Conservation (phyloP, 2,329 filamentous ascomycete genomes). For the Whalleya microplaca region DNA sequence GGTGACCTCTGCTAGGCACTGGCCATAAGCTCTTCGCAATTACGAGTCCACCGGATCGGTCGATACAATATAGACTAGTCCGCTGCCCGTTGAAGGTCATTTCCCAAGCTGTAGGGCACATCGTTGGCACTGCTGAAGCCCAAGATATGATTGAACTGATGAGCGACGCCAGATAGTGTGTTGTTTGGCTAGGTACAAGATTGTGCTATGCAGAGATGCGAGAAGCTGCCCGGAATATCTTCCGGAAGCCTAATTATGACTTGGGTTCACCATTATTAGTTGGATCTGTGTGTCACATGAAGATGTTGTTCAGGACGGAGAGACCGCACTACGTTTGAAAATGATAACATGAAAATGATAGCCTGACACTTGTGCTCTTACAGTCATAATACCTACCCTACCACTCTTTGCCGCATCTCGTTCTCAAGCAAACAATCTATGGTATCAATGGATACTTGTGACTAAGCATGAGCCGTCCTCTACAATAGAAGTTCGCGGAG, state of each 20-base stretch:
- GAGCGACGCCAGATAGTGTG: slow-evolving; percentile 27
- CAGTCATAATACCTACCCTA: background rate
- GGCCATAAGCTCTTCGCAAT: slow-evolving; percentile 24
- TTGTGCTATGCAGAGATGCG: slow-evolving; percentile 23
- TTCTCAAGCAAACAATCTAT: background rate
- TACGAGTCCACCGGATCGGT: slow-evolving; percentile 33
- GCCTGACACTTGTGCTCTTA: background rate
- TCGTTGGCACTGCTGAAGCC: slow-evolving; percentile 25
- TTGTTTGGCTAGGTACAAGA: slow-evolving; percentile 13
- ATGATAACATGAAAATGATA: slow-evolving; percentile 18
- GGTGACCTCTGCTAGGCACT: slow-evolving; percentile 30
- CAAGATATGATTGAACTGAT: slow-evolving; percentile 24
- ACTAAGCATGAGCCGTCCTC: background rate
- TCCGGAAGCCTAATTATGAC: slow-evolving; percentile 17
- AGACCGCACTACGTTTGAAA: slow-evolving; percentile 12
- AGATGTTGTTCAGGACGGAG: background rate
- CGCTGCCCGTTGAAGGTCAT: slow-evolving; percentile 19
- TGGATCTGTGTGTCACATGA: slow-evolving; percentile 27
- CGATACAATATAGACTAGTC: slow-evolving; percentile 31
- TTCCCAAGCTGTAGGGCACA: slow-evolving; percentile 18
- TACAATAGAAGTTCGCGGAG: background rate
- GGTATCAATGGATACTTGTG: background rate
- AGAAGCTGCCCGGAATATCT: slow-evolving; percentile 22
- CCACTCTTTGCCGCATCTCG: background rate
- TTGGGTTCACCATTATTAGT: slow-evolving; percentile 16